Evolutionary conservation across 176 grass and related monocot species (phyloP), one percentile per base, ranked within the genome.

Genomic region (Chrysopogon serrulatus): DNA sequence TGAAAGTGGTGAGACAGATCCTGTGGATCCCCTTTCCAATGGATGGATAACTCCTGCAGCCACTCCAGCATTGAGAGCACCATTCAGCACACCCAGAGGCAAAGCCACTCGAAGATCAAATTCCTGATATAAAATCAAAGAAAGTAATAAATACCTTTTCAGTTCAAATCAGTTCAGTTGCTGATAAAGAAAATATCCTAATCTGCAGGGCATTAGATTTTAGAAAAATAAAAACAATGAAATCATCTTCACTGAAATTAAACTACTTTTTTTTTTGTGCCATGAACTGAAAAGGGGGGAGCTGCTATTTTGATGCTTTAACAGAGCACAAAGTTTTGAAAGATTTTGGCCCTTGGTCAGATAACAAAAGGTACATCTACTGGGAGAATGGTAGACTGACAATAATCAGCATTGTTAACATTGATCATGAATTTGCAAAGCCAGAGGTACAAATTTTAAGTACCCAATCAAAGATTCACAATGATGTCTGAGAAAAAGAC

Each of bases 41-140:
- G 91, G 93, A 76, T 90, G 39, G 32, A 93, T 87, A 11, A 83
- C 26, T 33, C 93, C 91, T 60, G 91, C 91, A 87, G 91, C 65
- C 37, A 94, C 86, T 82, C 96, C 93, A 6, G 88, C 74, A 78
- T 96, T 99, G 42, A 99, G 40, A 85, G 96, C 93, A 30, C 91
- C 63, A 78, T 94, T 94, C 71, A 74, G 83, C 79, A 96, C 86
- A 67, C 89, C 93, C 41, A 99, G 64, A 5, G 96, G 96, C 81
- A 96, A 80, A 65, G 96, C 91, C 44, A 75, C 90, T 71, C 90
- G 87, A 82, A 99, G 64, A 96, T 96, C 91, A 92, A 96, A 89
- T 79, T 99, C 96, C 93, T 99, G 80, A 92, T 71, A 86, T 6
- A 43, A 4, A 80, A 72, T 42, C 35, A 86, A n/a, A 66, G 35